Conservation (phyloP, 768 basidiomycete genomes). For the Pulveroboletus sp. region DNA sequence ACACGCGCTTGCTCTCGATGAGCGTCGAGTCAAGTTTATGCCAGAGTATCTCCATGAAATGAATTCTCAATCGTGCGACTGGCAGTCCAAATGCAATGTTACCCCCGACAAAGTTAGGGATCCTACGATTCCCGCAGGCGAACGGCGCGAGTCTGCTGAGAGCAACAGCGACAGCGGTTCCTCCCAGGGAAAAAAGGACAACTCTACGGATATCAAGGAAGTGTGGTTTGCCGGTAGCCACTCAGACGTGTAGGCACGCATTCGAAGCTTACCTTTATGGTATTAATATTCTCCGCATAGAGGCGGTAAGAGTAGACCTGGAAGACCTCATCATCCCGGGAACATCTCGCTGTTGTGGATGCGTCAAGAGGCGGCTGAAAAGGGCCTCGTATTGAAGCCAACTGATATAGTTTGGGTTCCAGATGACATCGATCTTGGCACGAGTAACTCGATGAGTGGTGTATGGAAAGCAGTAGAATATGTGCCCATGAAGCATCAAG, state of each 20-base stretch:
- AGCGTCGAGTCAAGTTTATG: conserved; percentile 53
- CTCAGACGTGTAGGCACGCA: conserved; percentile 28
- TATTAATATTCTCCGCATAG: conserved; percentile 7
- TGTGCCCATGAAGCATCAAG: conserved; percentile 23
- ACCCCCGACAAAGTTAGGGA: not conserved
- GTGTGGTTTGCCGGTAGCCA: conserved; percentile 35
- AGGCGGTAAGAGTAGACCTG: conserved; percentile 23
- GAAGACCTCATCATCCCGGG: conserved; percentile 19
- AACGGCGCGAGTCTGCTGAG: not conserved
- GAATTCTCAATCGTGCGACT: conserved; percentile 18
- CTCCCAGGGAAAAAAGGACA: not conserved
- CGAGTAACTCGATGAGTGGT: conserved; percentile 17
- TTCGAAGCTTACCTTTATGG: not conserved
- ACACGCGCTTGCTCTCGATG: conserved; percentile 33
- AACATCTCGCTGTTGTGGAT: conserved; percentile 19
- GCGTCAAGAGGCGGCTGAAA: not conserved
- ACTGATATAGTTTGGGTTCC: conserved; percentile 27
- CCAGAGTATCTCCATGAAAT: conserved; percentile 34
- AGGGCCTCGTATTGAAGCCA: conserved; percentile 25
- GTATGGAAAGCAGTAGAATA: conserved; percentile 16
- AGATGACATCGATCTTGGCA: conserved; percentile 22
- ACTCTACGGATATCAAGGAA: conserved; percentile 31
- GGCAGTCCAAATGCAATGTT: conserved; percentile 8
- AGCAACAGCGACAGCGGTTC: not conserved
- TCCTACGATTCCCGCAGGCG: not conserved